phyloP scores from a whole-genome alignment of 805 yeast genomes.

The Candida verbasci region DNA sequence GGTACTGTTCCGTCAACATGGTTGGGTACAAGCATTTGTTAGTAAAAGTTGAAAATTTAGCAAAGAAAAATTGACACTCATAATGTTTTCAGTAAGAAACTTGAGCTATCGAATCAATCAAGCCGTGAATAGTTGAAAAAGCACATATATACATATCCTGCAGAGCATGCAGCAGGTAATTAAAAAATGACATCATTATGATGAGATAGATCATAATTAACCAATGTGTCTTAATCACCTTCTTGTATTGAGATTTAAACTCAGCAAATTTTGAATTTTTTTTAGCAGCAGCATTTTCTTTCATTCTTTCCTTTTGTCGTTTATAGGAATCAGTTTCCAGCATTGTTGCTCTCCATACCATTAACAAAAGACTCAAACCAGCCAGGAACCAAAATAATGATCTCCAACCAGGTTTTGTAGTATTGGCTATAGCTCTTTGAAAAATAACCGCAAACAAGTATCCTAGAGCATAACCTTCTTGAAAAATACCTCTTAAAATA shows the following conservation, averaged over 20 bases:
- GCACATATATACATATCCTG: no score
- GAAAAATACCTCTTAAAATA: conserved; percentile 50
- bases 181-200: conserved; percentile 59
- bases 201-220: conserved; percentile 27
- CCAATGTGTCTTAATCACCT: conserved; percentile 23
- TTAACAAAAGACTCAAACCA: conserved; percentile 58
- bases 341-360: conserved; percentile 51
- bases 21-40: conserved; percentile 70
- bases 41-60: no score
- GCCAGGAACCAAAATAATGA: conserved; percentile 71
- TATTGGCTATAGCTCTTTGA: conserved; percentile 49
- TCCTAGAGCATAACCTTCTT: conserved; percentile 61
- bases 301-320: conserved; percentile 12
- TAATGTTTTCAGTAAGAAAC: no score
- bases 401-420: conserved; percentile 56
- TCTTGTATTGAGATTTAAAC: conserved; percentile 10
- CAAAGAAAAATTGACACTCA: no score
- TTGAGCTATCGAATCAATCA: no score
- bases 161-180: conserved; percentile 70
- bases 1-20: conserved; percentile 50
- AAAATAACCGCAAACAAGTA: conserved; percentile 63
- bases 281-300: conserved; percentile 8
- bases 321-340: conserved; percentile 59
- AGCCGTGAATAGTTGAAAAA: no score
- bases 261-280: conserved; percentile 10